phyloP scores from a whole-genome alignment of 805 yeast genomes.

The Kuraishia piskuri region DNA sequence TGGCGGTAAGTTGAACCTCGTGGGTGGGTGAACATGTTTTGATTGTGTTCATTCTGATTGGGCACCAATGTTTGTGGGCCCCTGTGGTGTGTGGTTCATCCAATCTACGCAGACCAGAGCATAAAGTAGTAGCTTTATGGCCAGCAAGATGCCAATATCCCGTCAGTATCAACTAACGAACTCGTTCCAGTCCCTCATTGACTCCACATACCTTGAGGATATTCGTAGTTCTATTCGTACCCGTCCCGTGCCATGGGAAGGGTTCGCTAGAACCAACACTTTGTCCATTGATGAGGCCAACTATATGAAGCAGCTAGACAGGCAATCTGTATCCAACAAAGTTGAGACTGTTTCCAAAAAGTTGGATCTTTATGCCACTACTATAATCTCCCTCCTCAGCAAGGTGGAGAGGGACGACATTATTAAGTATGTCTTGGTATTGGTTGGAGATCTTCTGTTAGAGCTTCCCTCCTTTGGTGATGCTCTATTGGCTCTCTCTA shows the following conservation, averaged over 20 bases:
- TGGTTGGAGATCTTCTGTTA: slow-evolving; percentile 47
- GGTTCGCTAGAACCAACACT: slow-evolving; percentile 66
- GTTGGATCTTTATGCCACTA: slow-evolving; percentile 42
- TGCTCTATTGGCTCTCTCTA: slow-evolving; percentile 29
- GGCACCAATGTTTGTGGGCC: no score
- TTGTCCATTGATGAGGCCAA: slow-evolving; percentile 61
- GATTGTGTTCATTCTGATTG: background rate
- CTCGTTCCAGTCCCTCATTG: slow-evolving; percentile 30
- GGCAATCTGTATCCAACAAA: slow-evolving; percentile 28
- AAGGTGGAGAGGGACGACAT: slow-evolving; percentile 54
- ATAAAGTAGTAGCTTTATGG: background rate
- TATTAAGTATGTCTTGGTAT: slow-evolving; percentile 53
- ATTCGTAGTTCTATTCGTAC: slow-evolving; percentile 62
- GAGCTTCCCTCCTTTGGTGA: slow-evolving; percentile 20
- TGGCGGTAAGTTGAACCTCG: background rate
- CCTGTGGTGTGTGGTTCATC: no score
- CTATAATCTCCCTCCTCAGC: slow-evolving; percentile 45
- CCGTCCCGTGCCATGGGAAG: slow-evolving; percentile 88
- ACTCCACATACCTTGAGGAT: slow-evolving; percentile 59
- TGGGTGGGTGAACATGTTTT: no score
- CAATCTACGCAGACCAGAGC: no score
- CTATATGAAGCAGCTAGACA: slow-evolving; percentile 25
- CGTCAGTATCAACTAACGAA: background rate
- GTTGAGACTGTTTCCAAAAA: slow-evolving; percentile 32
- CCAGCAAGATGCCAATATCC: background rate